Base-by-base conservation (phyloP, 2,329 filamentous ascomycete species). In the Dothideomycetes sp. region DNA sequence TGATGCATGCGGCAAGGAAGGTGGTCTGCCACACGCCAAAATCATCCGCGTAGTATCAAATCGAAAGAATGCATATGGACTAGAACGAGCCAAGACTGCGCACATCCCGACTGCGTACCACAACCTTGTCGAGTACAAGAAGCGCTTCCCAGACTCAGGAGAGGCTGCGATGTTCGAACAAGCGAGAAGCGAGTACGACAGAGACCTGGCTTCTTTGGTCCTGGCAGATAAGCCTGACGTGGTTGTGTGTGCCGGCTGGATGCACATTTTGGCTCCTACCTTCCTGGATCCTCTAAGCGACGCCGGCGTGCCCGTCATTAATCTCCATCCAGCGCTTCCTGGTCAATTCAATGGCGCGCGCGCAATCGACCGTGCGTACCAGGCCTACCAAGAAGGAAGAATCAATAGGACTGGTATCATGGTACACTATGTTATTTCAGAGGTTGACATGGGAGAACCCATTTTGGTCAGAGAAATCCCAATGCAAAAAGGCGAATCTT, bases 241-340 rank as follows among this genome's bases (percentile, higher is more conserved):
- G 41, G 76, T 94, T 34, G 80, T 91, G 7, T 82, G 87, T 50
- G 80, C 84, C 3, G 86, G 87, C 2, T 93, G 84, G 73, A 93
- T 93, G 85, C 80, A 91, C 58, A 80, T 93, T 43, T 73, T 93
- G 34, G 79, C 78, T 0, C 67, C 69, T 2, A 64, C 69, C 1
- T 91, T 93, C 57, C 65, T 94, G 33, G 69, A 73, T 7, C 83
- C 84, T 2, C 56, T 94, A 6, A 70, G 74, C 23, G 64, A 60
- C 10, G 74, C 69, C 0, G 72, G 71, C 0, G 68, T 89, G 24
- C 73, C 70, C 17, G 78, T 89, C 31, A 88, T 94, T 53, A 94
- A 94, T 57, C 62, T 94, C 28, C 86, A 94, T 55, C 86, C 85
- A 9, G 78, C 81, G 3, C 61, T 84, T 28, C 81, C 72, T 54